Percentiles rank a stretch among this genome's conserved stretches.
Conservation (phyloP, 2,329 filamentous ascomycete species). For the Penicillium sp. region DNA sequence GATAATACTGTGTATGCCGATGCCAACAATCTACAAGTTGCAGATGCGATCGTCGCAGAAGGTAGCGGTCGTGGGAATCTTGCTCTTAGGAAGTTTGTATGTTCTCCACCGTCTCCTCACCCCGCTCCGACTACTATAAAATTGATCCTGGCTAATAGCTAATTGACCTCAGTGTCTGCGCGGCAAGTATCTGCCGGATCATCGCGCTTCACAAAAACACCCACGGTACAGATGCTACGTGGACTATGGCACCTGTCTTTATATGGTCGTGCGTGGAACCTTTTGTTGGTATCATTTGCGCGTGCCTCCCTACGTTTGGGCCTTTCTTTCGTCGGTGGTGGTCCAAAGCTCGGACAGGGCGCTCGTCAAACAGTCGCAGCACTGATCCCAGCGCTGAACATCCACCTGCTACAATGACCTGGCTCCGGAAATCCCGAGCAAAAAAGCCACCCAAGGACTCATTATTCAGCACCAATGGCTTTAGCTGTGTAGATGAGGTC, state of each 20-base stretch:
- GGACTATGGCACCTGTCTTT: background rate
- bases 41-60: background rate
- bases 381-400: background rate
- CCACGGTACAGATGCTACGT: background rate
- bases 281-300: background rate
- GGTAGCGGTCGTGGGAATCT: background rate
- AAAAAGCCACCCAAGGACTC: background rate
- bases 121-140: too few relatives aligned
- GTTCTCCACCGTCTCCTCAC: background rate
- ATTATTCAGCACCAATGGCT: background rate
- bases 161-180: background rate
- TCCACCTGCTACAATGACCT: background rate
- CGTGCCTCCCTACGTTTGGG: background rate
- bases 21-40: background rate
- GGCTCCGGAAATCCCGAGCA: background rate
- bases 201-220: background rate
- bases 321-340: constrained; percentile 1
- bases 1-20: background rate
- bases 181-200: background rate
- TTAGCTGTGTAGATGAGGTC: background rate
- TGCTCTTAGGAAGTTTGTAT: constrained; percentile 1
- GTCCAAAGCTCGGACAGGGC: background rate
- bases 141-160: background rate
- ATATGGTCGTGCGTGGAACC: background rate
- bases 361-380: background rate